phyloP scores from a whole-genome alignment of 305 asterid genomes.

The Striga hermonthica region DNA sequence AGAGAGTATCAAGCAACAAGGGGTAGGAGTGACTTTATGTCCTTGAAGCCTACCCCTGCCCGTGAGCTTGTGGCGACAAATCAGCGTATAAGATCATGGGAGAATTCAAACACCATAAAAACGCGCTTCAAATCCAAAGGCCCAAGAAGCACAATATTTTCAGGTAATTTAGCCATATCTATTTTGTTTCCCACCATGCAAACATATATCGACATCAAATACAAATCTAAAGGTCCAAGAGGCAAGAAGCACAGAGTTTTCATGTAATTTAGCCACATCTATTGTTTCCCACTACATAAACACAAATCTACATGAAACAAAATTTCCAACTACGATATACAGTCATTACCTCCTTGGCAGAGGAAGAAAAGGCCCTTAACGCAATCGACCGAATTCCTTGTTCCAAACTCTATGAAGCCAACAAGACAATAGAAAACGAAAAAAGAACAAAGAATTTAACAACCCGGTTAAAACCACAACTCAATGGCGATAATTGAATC shows the following conservation, averaged over 20 bases:
- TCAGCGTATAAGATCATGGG: background rate
- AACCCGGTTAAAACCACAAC: background rate
- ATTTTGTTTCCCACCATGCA: background rate
- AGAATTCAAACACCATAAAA: background rate
- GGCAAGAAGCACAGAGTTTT: slow-evolving; percentile 38
- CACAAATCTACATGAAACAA: background rate
- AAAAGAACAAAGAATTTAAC: background rate
- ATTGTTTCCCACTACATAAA: background rate
- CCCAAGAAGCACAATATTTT: background rate
- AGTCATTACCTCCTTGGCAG: slow-evolving; percentile 44
- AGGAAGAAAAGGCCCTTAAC: slow-evolving; percentile 44
- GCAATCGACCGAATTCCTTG: slow-evolving; percentile 43
- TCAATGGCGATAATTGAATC: background rate
- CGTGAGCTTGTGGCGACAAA: background rate
- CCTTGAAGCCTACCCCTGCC: too few relatives aligned
- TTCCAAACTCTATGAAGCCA: slow-evolving; percentile 40
- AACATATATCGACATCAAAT: background rate
- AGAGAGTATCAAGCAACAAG: too few relatives aligned
- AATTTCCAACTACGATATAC: background rate
- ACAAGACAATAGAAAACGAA: slow-evolving; percentile 4
- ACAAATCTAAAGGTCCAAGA: slow-evolving; percentile 39
- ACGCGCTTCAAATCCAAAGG: background rate
- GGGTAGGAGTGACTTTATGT: too few relatives aligned
- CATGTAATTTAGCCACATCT: background rate
- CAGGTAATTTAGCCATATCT: background rate